Evolutionary conservation across 306 rosid species (phyloP), one percentile per base, ranked within the genome.

Genomic region (Begonia masoniana): DNA sequence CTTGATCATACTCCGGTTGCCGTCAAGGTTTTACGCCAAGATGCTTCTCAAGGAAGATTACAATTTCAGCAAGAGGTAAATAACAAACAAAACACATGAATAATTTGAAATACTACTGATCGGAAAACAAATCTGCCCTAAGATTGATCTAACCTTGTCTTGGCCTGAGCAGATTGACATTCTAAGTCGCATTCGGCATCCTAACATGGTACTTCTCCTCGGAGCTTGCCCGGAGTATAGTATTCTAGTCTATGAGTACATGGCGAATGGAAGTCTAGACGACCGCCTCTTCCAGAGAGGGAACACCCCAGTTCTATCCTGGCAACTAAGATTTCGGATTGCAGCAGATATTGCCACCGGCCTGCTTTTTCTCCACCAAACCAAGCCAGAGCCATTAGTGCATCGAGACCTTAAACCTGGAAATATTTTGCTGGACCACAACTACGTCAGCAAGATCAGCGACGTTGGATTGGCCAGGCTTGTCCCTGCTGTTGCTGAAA

Each of bases 201-300:
- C 99, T 43, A 81, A 91, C 74, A 83, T 91, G 96, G 99, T 91
- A 58, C 92, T 91, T 15, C 93, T 91, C 51, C 71, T 91, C 19
- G 99, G 99, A 65, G 99, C 92, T 9, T 91, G 99, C 71, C 94
- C 96, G 0, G 96, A 91, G 69, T 78, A 77, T 14, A 92, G 99
- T 31, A 61, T 86, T 59, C 76, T 91, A 15, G 74, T 86, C 1
- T 91, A 91, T 23, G 99, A 91, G 62, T 76, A 91, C 57, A 81
- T 91, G 99, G 91, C 88, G 1, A 91, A 83, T 31, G 99, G 99
- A 75, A 91, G 99, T 71, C 68, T 91, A 54, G 96, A 91, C 0
- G 82, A 91, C 19, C 68, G 95, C 46, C 71, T 91, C 13, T 67
- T 68, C 5, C 61, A 63, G 11, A 85, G 68, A 68, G 82, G 75